Evolutionary conservation across 2,329 filamentous ascomycete species (phyloP).

Genomic region (Fonsecaea monophora): DNA sequence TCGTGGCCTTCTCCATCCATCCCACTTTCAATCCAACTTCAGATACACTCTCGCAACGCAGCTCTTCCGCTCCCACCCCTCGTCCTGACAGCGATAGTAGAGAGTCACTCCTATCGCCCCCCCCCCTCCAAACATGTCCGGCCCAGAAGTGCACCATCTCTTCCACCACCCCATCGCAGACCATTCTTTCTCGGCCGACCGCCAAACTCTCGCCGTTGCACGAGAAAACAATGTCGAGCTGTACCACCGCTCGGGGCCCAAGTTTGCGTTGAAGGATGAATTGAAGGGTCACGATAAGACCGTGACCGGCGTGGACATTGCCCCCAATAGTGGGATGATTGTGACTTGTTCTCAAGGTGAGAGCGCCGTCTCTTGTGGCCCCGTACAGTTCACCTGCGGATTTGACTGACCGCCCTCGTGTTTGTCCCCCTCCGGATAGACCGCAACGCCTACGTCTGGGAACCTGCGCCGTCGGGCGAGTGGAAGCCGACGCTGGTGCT

Average conservation of each 20-base stretch:
- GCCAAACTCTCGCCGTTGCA: conserved; percentile 84
- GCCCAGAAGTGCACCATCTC: conserved; percentile 92
- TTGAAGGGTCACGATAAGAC: conserved; percentile 97
- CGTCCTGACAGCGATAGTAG: conserved; percentile 75
- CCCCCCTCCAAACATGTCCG: conserved; percentile 68
- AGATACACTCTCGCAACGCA: not conserved
- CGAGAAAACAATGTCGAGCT: conserved; percentile 90
- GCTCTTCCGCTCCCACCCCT: not conserved
- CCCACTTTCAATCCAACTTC: conserved; percentile 12
- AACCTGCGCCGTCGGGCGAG: conserved; percentile 78
- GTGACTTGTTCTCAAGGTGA: conserved; percentile 95
- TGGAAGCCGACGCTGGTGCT: conserved; percentile 98
- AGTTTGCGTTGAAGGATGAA: conserved; percentile 87
- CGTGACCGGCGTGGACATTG: conserved; percentile 95
- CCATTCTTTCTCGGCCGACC: conserved; percentile 96
- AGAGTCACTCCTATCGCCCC: conserved; percentile 91
- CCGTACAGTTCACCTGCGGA: conserved; percentile 14
- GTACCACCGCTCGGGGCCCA: conserved; percentile 74
- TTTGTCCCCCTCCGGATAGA: conserved; percentile 62
- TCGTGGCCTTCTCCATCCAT: conserved; percentile 11
- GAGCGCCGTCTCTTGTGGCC: not conserved
- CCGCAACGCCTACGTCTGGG: conserved; percentile 97
- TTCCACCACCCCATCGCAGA: conserved; percentile 97
- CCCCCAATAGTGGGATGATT: conserved; percentile 86
- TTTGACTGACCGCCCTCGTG: conserved; percentile 11